phyloP scores from a whole-genome alignment of 2,329 filamentous ascomycete genomes.

The Waltergamsia citrina region DNA sequence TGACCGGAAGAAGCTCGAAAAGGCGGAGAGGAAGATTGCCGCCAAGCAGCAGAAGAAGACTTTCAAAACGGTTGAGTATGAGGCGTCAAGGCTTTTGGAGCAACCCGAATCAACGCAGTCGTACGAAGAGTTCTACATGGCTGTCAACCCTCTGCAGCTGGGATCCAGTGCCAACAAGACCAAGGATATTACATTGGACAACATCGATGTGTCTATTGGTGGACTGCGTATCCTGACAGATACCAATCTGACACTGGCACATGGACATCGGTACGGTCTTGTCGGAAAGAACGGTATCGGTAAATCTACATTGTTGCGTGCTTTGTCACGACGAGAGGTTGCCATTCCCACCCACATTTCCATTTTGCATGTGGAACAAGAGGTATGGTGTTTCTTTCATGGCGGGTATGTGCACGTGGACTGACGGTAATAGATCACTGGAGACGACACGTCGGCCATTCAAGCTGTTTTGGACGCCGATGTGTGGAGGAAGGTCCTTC shows the following conservation, averaged over 20 bases:
- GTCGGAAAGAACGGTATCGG: constrained; percentile 99
- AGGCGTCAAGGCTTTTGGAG: constrained; percentile 82
- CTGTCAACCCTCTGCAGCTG: constrained; percentile 90
- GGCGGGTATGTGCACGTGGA: too few species aligned
- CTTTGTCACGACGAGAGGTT: constrained; percentile 85
- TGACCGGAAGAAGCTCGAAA: constrained; percentile 97
- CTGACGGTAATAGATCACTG: constrained; percentile 55
- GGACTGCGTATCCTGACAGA: constrained; percentile 84
- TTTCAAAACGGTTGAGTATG: constrained; percentile 97
- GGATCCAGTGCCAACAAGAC: constrained; percentile 75
- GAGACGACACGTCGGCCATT: constrained; percentile 88
- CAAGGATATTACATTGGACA: constrained; percentile 98
- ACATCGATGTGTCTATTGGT: constrained; percentile 87
- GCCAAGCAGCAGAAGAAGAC: constrained; percentile 98
- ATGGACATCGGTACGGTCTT: constrained; percentile 89
- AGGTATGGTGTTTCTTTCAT: constrained; percentile 46
- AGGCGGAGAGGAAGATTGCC: constrained; percentile 93
- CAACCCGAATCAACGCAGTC: constrained; percentile 76
- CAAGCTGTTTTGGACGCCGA: constrained; percentile 96
- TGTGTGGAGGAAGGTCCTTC: constrained; percentile 93
- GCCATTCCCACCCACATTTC: constrained; percentile 95
- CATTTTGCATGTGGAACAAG: constrained; percentile 97
- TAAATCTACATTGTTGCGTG: constrained; percentile 89
- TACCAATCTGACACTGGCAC: constrained; percentile 81
- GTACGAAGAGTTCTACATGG: constrained; percentile 99